These are phyloP conservation scores for Apiospora phragmitis DNA, from an alignment of 2,329 filamentous ascomycete species.

Conservation along the genomic window DNA sequence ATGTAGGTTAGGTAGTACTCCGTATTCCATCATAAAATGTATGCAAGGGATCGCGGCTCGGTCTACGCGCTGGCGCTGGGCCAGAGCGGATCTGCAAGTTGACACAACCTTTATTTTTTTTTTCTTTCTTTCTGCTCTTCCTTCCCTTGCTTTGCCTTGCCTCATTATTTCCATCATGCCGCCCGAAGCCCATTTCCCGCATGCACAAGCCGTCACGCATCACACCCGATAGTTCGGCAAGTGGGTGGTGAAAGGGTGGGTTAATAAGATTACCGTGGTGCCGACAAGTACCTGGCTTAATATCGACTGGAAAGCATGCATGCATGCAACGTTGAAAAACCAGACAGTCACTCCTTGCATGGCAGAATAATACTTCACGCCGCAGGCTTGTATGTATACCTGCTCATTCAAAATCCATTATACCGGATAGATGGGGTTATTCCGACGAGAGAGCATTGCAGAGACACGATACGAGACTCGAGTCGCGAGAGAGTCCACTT, in stretches of 20 bases:
- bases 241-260: slow-evolving; percentile 6
- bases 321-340: not conserved
- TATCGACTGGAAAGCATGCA: not conserved
- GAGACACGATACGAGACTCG: not conserved
- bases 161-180: not conserved
- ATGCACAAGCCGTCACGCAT: slow-evolving; percentile 4
- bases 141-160: not conserved
- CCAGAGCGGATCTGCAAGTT: not conserved
- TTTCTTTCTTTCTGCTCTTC: not conserved
- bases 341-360: not conserved
- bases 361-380: not conserved
- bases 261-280: not conserved
- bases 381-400: not conserved
- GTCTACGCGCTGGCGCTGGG: not conserved
- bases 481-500: not conserved
- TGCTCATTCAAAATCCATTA: not conserved
- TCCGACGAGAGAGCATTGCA: not conserved
- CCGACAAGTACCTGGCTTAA: not conserved
- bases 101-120: not conserved
- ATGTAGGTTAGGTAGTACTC: not conserved
- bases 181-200: not conserved
- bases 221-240: slow-evolving; percentile 8
- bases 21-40: not conserved
- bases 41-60: slow-evolving; percentile 8
- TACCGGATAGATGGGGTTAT: not conserved